Base-by-base conservation (phyloP, 1,139 yeast genomes). In the Trichomonascaceae sp. region DNA sequence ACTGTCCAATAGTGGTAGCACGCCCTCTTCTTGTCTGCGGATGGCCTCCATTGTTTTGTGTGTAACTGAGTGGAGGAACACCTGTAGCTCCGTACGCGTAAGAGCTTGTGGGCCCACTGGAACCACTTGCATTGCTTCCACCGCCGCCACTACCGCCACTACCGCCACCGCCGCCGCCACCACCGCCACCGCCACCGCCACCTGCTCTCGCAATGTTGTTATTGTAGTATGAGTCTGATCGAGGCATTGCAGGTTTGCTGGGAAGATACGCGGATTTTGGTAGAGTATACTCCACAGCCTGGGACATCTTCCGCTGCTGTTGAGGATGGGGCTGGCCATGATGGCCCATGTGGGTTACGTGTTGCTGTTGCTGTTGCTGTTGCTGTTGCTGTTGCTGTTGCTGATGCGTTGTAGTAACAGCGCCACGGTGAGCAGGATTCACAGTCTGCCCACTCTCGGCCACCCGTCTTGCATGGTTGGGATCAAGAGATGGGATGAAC, bases 1-100 rank as follows among this genome's bases (percentile, higher is more conserved):
- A 47, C 41, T 59, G 59, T 22, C 65, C 65, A 32, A 60, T 56
- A 2, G 65, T 60, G 4, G 60, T 54, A 3, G 65, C 61, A 5
- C 65, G 46, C 16, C 54, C 59, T 5, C 65, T 48, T 16, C 59
- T 39, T 1, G 43, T 28, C 25, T 34, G 35, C 11, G 33, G 15
- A 28, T 30, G 34, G 26, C 23, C n/a, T n/a, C n/a, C n/a, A n/a
- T n/a, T n/a, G n/a, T n/a, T n/a, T n/a, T n/a, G n/a, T n/a, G n/a
- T n/a, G 17, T 16, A 13, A 11, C 18, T 11, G 16, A 14, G 4
- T 4, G 9, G 11, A 8, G 11, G 8, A 8, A n/a, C n/a, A n/a
- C n/a, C n/a, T 5, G 18, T 25, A 17, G 27, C 34, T 13, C 13
- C 20, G 23, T 20, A 8, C 9, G 23, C 23, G 11, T 6, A 13